Conservation (phyloP, 176 grass and related monocot species). For the Hyparrhenia diplandra region DNA sequence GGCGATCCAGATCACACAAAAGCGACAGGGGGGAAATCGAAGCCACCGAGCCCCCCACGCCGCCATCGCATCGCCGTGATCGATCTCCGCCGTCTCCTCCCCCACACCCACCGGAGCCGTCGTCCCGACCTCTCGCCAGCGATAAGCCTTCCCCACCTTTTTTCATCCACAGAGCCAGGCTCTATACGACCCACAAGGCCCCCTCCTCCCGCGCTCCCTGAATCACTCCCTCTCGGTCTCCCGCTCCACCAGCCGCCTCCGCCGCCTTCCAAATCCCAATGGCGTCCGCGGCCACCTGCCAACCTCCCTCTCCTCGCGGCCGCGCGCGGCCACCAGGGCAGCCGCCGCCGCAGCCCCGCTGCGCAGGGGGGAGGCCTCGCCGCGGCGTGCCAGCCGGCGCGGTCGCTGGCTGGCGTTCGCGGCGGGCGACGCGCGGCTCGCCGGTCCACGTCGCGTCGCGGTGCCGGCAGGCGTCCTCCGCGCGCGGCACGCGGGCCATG, state of each 20-base stretch:
- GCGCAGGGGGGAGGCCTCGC: conserved; percentile 28
- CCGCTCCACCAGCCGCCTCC: not conserved
- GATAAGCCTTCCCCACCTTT: conserved; percentile 26
- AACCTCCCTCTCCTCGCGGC: conserved; percentile 19
- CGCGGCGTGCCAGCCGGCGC: conserved; percentile 39
- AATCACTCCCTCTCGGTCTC: not conserved
- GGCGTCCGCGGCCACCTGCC: conserved; percentile 41
- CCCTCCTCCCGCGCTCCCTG: not conserved
- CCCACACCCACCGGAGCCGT: conserved; percentile 2
- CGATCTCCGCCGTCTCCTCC: conserved; percentile 23
- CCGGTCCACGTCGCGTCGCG: conserved; percentile 44
- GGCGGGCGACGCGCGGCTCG: conserved; percentile 34
- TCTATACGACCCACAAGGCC: conserved; percentile 30
- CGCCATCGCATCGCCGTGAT: conserved; percentile 36
- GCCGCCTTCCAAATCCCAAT: not conserved
- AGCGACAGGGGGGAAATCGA: conserved; percentile 7
- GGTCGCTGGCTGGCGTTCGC: conserved; percentile 44
- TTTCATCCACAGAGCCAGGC: conserved; percentile 42
- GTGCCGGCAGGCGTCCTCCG: conserved; percentile 32
- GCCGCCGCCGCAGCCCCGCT: conserved; percentile 19
- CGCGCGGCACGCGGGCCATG: conserved; percentile 38
- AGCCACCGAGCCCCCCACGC: conserved; percentile 32
- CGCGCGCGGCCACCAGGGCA: conserved; percentile 4
- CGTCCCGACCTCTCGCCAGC: conserved; percentile 58
- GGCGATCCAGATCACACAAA: conserved; percentile 26